phyloP scores from a whole-genome alignment of 176 grass and related monocot genomes.

The Oryza brachyantha region DNA sequence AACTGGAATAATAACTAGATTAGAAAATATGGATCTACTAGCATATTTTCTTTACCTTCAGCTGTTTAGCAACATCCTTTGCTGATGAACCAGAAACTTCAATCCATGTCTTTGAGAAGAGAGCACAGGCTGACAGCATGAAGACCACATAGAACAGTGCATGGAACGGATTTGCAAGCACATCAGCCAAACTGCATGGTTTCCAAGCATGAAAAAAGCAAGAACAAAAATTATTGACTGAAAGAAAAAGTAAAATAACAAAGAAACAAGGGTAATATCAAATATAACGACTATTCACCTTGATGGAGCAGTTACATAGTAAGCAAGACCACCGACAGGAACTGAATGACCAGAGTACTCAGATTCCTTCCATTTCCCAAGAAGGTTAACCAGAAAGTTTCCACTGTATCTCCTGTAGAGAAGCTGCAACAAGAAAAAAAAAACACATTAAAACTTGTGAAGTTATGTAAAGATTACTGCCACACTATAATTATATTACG shows the following conservation, averaged over 20 bases:
- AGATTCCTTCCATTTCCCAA: constrained; percentile 88
- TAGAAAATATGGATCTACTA: neutral
- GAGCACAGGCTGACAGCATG: constrained; percentile 55
- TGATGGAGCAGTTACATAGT: constrained; percentile 93
- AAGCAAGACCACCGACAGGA: constrained; percentile 89
- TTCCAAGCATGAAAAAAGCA: neutral
- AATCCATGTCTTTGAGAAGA: constrained; percentile 64
- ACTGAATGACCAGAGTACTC: constrained; percentile 81
- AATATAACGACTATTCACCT: constrained; percentile 42
- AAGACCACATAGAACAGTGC: constrained; percentile 57
- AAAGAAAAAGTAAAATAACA: neutral
- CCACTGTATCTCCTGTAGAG: constrained; percentile 94
- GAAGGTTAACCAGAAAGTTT: constrained; percentile 89
- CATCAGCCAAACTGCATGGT: constrained; percentile 52
- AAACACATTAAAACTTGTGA: constrained; percentile 6
- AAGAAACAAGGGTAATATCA: neutral
- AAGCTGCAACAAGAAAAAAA: constrained; percentile 40
- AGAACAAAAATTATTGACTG: neutral
- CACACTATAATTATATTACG: neutral
- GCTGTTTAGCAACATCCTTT: constrained; percentile 59
- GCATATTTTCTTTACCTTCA: constrained; percentile 24
- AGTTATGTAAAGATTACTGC: neutral
- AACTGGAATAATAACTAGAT: neutral
- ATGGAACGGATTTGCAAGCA: constrained; percentile 57
- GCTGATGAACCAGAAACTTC: constrained; percentile 64